Evolutionary conservation across 2,329 filamentous ascomycete genomes (phyloP), one percentile per base, ranked within the genome.

Genomic region (Aspergillus amoenus): DNA sequence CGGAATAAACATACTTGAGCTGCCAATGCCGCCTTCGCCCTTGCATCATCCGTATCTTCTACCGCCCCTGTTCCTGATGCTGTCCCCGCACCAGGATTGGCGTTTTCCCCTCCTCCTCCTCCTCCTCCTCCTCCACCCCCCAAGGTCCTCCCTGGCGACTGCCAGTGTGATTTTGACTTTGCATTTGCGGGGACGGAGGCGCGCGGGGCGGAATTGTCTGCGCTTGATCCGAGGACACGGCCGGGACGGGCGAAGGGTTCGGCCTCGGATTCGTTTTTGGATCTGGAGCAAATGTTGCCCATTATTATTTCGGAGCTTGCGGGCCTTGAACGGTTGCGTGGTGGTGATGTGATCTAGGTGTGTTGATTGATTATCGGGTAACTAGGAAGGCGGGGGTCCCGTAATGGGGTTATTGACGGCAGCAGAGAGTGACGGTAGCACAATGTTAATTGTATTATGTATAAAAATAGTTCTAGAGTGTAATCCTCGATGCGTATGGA

Each of bases 271-370:
- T 78, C 67, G 61, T 84, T 77, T 32, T 84, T 78, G 57, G 81
- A 82, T 73, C 91, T 92, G 71, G 91, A 90, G 79, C 90, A 96
- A 76, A 91, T 82, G 73, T 91, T 93, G 58, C 93, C 93, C 93
- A 97, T 96, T 39, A 17, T 56, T 56, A 41, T 30, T 53, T 30
- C 17, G n/a, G 3, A 42, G 6, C 40, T 21, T 46, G 30, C 24
- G 8, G 11, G 9, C 7, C 34, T n/a, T 37, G 42, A 12, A 27
- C 4, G 43, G 12, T 45, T n/a, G 30, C 5, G 41, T 5, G 27
- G 13, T 22, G 39, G 12, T 22, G 13, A 4, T 27, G 18, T 40
- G 53, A 18, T 18, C 13, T 15, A n/a, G 39, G 24, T 47, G 24
- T 34, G 27, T n/a, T 37, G 46, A 34, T 43, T 43, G 41, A 5